phyloP scores from a whole-genome alignment of 2,329 filamentous ascomycete species.

The Fusarium mangiferae region DNA sequence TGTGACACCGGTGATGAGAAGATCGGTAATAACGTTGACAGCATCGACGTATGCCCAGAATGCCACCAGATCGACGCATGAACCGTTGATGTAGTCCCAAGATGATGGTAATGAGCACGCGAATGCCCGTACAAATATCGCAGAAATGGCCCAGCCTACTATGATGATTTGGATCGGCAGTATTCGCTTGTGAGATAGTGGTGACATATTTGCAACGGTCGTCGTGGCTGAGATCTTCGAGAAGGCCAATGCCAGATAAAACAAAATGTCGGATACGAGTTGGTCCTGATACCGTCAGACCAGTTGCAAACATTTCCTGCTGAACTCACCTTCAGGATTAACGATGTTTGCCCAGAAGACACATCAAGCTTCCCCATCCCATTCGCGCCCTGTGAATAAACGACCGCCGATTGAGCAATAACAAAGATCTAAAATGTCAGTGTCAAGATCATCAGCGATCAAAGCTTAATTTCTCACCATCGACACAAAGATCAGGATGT shows the following conservation, averaged over 20 bases:
- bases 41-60: conserved; percentile 6
- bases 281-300: background rate
- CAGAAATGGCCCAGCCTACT: conserved; percentile 1
- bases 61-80: conserved; percentile 4
- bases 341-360: background rate
- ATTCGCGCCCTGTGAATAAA: background rate
- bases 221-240: conserved; percentile 13
- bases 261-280: background rate
- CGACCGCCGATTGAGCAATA: background rate
- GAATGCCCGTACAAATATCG: background rate
- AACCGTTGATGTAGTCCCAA: conserved; percentile 6
- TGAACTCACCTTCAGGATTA: background rate
- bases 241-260: background rate
- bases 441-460: accelerated
- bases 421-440: background rate
- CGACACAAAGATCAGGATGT: conserved; percentile 2
- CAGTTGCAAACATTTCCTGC: accelerated
- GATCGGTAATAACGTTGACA: background rate
- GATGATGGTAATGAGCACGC: background rate
- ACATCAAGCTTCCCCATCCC: conserved; percentile 7
- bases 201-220: conserved; percentile 9
- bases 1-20: background rate
- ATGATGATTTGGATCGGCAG: background rate
- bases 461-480: background rate
- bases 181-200: background rate